These are phyloP conservation scores for Porcisia hertigi DNA, from an alignment of 208 protist species.

Conservation along the genomic window DNA sequence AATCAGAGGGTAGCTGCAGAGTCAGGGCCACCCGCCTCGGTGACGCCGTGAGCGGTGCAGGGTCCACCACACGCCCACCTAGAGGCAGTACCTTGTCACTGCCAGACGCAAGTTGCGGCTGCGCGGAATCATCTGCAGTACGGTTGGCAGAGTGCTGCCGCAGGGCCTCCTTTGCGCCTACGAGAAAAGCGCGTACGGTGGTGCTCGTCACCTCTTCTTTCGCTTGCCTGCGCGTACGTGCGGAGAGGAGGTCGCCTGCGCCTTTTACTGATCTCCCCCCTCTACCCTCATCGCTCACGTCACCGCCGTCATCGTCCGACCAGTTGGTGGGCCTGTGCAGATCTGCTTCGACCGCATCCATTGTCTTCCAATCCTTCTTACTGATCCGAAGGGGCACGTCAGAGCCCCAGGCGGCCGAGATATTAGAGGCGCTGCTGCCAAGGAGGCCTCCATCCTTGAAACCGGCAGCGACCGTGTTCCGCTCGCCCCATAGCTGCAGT, in stretches of 20 bases:
- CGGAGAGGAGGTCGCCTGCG: neutral
- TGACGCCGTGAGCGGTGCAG: neutral
- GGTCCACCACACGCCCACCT: neutral
- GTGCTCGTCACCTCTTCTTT: constrained; percentile 22
- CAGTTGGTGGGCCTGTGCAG: constrained; percentile 26
- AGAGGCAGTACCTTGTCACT: neutral
- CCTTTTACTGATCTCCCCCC: neutral
- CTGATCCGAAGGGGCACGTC: constrained; percentile 21
- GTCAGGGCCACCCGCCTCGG: neutral
- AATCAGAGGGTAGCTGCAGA: neutral
- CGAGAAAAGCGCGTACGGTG: constrained; percentile 10
- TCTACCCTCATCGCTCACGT: constrained; percentile 1
- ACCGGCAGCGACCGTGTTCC: constrained; percentile 1
- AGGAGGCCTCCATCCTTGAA: neutral
- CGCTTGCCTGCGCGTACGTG: constrained; percentile 15
- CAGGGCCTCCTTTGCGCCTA: constrained; percentile 8
- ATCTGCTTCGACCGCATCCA: constrained; percentile 45
- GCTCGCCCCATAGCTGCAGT: constrained; percentile 31
- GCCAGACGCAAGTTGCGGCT: neutral
- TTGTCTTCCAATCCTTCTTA: constrained; percentile 55
- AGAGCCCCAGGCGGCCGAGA: constrained; percentile 25
- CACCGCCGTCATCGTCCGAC: constrained; percentile 24
- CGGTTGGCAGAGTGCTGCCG: constrained; percentile 4
- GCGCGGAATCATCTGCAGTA: neutral
- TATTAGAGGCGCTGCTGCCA: constrained; percentile 4